Percentiles rank a stretch among this genome's conserved stretches.
Conservation (phyloP, 2,329 filamentous ascomycete species). For the Polychaeton citri region DNA sequence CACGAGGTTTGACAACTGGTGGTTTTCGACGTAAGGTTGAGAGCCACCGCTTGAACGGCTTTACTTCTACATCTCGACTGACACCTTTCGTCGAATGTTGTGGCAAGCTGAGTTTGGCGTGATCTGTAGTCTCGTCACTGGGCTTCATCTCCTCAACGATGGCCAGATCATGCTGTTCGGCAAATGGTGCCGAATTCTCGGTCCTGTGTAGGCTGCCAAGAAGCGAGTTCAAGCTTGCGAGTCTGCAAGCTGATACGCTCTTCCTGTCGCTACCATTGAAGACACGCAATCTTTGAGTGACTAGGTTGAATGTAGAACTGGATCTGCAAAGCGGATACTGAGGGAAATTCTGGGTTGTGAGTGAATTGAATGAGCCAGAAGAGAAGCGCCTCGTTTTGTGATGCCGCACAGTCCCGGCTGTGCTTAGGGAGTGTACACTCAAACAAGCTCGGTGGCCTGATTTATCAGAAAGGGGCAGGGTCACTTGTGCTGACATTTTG, state of each 20-base stretch:
- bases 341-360: background rate
- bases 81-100: background rate
- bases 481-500: no score
- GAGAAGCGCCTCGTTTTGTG: background rate
- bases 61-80: slow-evolving; percentile 1
- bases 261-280: background rate
- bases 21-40: slow-evolving; percentile 49
- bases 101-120: no score
- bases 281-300: background rate
- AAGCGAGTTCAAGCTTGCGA: background rate
- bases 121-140: background rate
- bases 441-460: no score
- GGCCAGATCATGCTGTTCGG: background rate
- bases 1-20: slow-evolving; percentile 23
- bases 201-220: background rate
- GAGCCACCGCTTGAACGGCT: slow-evolving; percentile 63
- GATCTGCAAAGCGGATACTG: background rate
- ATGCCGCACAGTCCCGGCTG: background rate
- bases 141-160: background rate
- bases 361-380: background rate
- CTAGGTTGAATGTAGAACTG: background rate
- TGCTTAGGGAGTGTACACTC: background rate
- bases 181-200: background rate
- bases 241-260: background rate
- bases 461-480: no score